phyloP scores from a whole-genome alignment of 768 basidiomycete species.

The Kwoniella pini region DNA sequence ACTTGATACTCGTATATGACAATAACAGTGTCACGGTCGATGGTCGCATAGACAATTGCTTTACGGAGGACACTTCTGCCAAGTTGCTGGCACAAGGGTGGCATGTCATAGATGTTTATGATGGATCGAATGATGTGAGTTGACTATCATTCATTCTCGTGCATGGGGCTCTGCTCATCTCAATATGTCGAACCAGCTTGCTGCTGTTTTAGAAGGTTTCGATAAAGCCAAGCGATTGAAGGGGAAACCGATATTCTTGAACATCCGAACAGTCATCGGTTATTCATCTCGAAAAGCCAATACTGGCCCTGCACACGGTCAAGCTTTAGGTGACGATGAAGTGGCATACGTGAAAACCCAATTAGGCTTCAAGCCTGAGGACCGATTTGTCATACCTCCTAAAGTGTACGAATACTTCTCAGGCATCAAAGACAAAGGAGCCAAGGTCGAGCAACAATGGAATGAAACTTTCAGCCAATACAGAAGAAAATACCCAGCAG shows the following conservation, averaged over 20 bases:
- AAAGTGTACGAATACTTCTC: conserved; percentile 50
- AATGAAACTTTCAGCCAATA: conserved; percentile 37
- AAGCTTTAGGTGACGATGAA: conserved; percentile 49
- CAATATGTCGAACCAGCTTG: conserved; percentile 30
- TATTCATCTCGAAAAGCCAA: conserved; percentile 42
- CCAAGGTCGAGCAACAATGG: conserved; percentile 40
- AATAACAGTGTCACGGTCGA: conserved; percentile 52
- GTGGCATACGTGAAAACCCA: conserved; percentile 48
- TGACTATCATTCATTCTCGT: conserved; percentile 18
- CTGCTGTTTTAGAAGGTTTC: conserved; percentile 41
- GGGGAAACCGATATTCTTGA: conserved; percentile 49
- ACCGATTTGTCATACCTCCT: conserved; percentile 44
- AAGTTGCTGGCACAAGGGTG: conserved; percentile 45
- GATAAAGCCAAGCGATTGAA: conserved; percentile 45
- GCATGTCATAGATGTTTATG: conserved; percentile 50
- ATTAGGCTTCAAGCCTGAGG: conserved; percentile 45
- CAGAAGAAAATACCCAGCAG: conserved; percentile 28
- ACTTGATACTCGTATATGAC: conserved; percentile 53
- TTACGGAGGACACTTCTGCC: conserved; percentile 52
- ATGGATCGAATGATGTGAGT: conserved; percentile 46
- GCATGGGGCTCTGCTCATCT: neutral
- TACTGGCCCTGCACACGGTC: conserved; percentile 47
- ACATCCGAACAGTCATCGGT: conserved; percentile 52
- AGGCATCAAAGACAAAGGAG: conserved; percentile 38
- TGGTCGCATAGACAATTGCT: conserved; percentile 49